Evolutionary conservation across 306 rosid genomes (phyloP), one percentile per base, ranked within the genome.

Genomic region (Prosopis cineraria): DNA sequence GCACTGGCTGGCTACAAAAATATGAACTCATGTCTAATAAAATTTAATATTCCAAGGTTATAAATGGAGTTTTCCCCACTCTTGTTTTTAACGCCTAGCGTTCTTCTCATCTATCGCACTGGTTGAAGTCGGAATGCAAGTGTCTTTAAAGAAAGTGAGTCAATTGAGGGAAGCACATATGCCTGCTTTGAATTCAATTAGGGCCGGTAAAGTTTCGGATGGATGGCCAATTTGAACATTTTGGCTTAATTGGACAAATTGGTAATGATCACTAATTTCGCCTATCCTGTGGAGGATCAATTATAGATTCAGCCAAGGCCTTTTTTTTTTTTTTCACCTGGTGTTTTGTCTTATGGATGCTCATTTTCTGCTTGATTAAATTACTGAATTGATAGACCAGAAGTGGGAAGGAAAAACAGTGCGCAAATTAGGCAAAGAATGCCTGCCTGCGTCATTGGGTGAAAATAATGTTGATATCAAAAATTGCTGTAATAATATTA

Each of bases 371-470:
- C 31, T 66, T 64, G 11, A 20, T 31, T 64, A 41, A 33, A 44
- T 62, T 31, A 29, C 7, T 63, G 62, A 68, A 52, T 36, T 70
- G 24, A 39, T 68, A 12, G 29, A 41, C 29, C 25, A 69, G 44
- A 59, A 33, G 70, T 27, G 17, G 31, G 79, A 45, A 76, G 60
- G 74, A 24, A 36, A 43, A 40, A 74, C 43, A 62, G 37, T n/a
- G 40, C 16, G 41, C 47, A 52, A n/a, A 27, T 53, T 37, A 19
- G 19, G 56, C 29, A 41, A 47, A 59, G 59, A 4, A 30, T 47
- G 27, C 20, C 40, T 55, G 17, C n/a, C 41, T 56, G 22, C 10
- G 33, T 24, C 31, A 43, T 33, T 36, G 22, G 33, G 31, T 24
- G 24, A 41, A 55, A 73, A 39, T 73, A 68, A 6, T 19, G 24